Evolutionary conservation across 345 rosid genomes (phyloP), one percentile per base, ranked within the genome.

Genomic region (Linum trigynum): DNA sequence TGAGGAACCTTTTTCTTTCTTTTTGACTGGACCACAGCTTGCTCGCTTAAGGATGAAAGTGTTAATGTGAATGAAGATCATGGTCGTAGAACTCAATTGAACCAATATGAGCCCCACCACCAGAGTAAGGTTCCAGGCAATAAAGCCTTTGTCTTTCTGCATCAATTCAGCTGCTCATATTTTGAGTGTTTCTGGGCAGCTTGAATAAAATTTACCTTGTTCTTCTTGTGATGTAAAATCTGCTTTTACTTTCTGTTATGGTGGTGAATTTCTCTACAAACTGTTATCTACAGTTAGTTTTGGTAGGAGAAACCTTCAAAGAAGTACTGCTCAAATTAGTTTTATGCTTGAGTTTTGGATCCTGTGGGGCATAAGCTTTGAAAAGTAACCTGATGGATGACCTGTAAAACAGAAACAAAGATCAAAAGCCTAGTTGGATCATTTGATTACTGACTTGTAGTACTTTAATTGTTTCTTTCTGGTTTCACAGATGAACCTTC

Each of bases 71-170:
- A 5, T 35, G 79, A 79, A 63, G 80, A 67, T 72, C 75, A 55
- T 59, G 65, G 59, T 23, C 43, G 11, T 38, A 57, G 69, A 45
- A 58, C 43, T 16, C 75, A 51, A 63, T 61, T 65, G 71, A 77
- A 62, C 68, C 83, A 65, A 51, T 57, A 79, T 15, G 75, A 71
- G 42, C 72, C 76, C 67, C 53, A 48, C 67, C 53, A 48, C 53
- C 74, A 7, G 42, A 67, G 66, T 69, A 81, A 71, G 72, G 76
- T 70, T 69, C 80, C 94, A 86, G 97, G 94, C 53, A 83, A 81
- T 68, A 35, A 41, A 48, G 10, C 39, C 8, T 65, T 10, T 43
- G 14, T 51, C 61, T 16, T 69, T 65, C 53, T 1, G 14, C 14
- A 9, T 48, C 53, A 7, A 3, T 10, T 48, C 53, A 48, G 14